Base-by-base conservation (phyloP, 441 rosid species). In the Pelargonium fulgidum region DNA sequence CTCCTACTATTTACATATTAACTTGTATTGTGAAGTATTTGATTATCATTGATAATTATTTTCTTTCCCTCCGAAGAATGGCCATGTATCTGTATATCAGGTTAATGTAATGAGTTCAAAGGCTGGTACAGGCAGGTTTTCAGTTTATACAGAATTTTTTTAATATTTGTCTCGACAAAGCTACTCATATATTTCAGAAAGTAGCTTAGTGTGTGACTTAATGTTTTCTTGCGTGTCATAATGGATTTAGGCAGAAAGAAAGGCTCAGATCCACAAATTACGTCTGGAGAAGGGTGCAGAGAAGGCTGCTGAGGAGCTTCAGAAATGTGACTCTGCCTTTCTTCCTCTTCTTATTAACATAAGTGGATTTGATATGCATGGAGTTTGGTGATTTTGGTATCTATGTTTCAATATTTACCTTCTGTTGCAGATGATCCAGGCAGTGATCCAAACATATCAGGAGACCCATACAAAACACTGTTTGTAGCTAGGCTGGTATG, bases 381-480 rank as follows among this genome's bases (percentile, higher is more conserved):
- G 4, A 14, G 42, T 59, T 44, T 62, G 66, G 70, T n/a, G 45
- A 11, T 63, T 62, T 65, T 62, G 20, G 29, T 33, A 45, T 20
- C n/a, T 3, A 36, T 65, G 13, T 16, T 70, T 74, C 50, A 20
- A n/a, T 66, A 24, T 62, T 56, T 44, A 7, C 33, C 59, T 62
- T 39, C 26, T 48, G 8, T 8, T 72, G 76, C 88, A 93, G 96
- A 89, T 88, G 97, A 93, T 72, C 92, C 97, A 36, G 81, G 1
- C 73, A 88, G 41, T 59, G 98, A 93, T 50, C 86, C 94, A 22
- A 87, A 82, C 70, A 77, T 88, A 62, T 75, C 92, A 9, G 97
- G 98, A 80, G 98, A 92, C 86, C 96, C 98, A 59, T 92, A 88
- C 85, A 92, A 92, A 85, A 93, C 97, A 26, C 63, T 91, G 73